Base-by-base conservation (phyloP, 805 yeast genomes). In the Starmerella stigmatis region DNA sequence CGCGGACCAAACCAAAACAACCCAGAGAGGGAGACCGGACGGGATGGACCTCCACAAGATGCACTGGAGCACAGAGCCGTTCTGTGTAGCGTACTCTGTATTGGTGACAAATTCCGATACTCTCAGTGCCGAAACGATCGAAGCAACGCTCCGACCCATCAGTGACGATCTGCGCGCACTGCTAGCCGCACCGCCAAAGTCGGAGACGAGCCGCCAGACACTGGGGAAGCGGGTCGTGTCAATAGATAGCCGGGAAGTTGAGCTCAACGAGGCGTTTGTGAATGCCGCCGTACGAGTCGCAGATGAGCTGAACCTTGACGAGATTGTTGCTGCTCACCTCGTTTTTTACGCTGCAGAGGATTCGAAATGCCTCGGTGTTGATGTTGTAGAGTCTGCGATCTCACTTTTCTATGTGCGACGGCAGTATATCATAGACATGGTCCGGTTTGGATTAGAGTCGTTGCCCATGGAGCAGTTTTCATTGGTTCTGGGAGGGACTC, bases 291-390 rank as follows among this genome's bases (percentile, higher is more conserved):
- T 77, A 4, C 67, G 68, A 20, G 57, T 81, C 15, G 66, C 88
- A 0, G 83, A 78, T 51, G 77, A 76, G 30, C 68, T 89, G 43
- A 69, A 82, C 41, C 66, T 89, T 42, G 94, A 89, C 61, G 96
- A 89, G 60, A 43, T 82, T 23, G 68, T 74, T 2, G 73, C 84
- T 1, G 92, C 94, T 1, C 83, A 86, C 57, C 58, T 84, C 22
- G 68, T 88, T 2, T 72, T 65, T 41, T 60, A 63, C 48, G 72
- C 86, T 3, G 57, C 65, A 16, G 60, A 60, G 20, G 65, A 55
- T 43, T 60, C 56, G 48, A 63, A 57, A 55, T 64, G 64, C 10
- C 66, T 73, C 2, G 66, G 60, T 34, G 47, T 66, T 30, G 47
- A 56, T 21, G 59, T 63, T 1, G 47, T 57, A 30, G 59, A 60